Base-by-base conservation (phyloP, 371 early-diverging fungal species). In the Parasitella parasitica region DNA sequence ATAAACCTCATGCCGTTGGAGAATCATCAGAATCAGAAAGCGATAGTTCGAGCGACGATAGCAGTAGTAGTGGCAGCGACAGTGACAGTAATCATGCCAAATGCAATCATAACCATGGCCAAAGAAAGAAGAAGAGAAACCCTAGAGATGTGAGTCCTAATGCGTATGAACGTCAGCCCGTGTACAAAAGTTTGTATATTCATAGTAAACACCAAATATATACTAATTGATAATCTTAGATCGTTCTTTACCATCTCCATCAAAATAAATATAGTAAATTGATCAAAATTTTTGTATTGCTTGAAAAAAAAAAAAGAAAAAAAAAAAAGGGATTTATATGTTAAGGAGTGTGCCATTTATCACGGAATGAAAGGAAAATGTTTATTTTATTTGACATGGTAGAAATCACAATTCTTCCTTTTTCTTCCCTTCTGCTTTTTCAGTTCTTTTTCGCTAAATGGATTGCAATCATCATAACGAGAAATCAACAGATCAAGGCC, bases 101-200 rank as follows among this genome's bases (percentile, higher is more conserved):
- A 55, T 72, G 73, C 48, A 58, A 66, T 11, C 73, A 67, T 35
- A 65, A 59, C 30, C 77, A 67, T 51, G 2, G 32, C 3, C 55
- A 64, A 22, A 57, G 60, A 20, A 59, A 60, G 9, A 75, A 72
- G 59, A 69, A 76, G 69, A 63, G 63, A 35, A 75, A 77, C 41
- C 81, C 81, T 34, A 71, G 79, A 71, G 77, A 78, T 59, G 75
- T 73, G 8, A 85, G 81, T 36, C 74, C 84, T n/a, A 91, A 89
- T 68, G 89, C 84, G 6, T 91, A 91, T 57, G 91, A 91, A 68
- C 78, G 85, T 13, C 82, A 85, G 72, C 89, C 88, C 6, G 80
- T 78, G 55, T 83, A 84, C 66, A 84, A 75, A 57, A 61, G 75
- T 73, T n/a, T n/a, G 60, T 49, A n/a, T 4, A n/a, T 0, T 4